Evolutionary conservation across 1,284 basidiomycete species (phyloP).

Genomic region (Dichomitus squalens): DNA sequence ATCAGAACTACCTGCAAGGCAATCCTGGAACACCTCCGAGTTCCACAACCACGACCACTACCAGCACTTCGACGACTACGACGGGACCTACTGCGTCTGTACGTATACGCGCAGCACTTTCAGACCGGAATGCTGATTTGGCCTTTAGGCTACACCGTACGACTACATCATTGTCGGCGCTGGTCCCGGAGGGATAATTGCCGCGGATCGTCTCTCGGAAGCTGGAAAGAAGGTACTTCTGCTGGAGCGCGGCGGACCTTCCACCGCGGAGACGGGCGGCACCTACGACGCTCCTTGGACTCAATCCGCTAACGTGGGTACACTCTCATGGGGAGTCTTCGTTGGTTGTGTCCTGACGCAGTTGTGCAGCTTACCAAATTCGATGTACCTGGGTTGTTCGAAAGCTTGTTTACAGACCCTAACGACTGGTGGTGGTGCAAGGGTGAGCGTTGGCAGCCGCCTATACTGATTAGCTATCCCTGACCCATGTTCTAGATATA

Average conservation of each 20-base stretch:
- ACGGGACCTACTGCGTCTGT: slow-evolving; percentile 41
- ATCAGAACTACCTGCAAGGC: slow-evolving; percentile 53
- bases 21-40: slow-evolving; percentile 36
- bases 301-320: slow-evolving; percentile 46
- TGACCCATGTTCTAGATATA: slow-evolving; percentile 43
- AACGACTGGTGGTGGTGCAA: slow-evolving; percentile 69
- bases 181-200: slow-evolving; percentile 50
- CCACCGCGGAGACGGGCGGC: slow-evolving; percentile 62
- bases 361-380: slow-evolving; percentile 58
- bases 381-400: slow-evolving; percentile 65
- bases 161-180: slow-evolving; percentile 67
- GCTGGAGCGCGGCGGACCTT: slow-evolving; percentile 63
- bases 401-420: slow-evolving; percentile 60
- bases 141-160: slow-evolving; percentile 47
- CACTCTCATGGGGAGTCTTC: background rate
- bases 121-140: background rate
- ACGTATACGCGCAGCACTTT: slow-evolving; percentile 10
- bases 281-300: slow-evolving; percentile 57
- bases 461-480: background rate
- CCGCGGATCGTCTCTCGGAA: slow-evolving; percentile 61
- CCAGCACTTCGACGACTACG: slow-evolving; percentile 30
- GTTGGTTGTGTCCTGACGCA: background rate
- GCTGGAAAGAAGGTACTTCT: slow-evolving; percentile 64
- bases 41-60: slow-evolving; percentile 28
- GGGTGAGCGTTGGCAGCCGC: slow-evolving; percentile 32